Percentiles rank a stretch among this genome's conserved stretches.
Conservation (phyloP, 495 filamentous ascomycete species). For the Astrocystis sublimbata region DNA sequence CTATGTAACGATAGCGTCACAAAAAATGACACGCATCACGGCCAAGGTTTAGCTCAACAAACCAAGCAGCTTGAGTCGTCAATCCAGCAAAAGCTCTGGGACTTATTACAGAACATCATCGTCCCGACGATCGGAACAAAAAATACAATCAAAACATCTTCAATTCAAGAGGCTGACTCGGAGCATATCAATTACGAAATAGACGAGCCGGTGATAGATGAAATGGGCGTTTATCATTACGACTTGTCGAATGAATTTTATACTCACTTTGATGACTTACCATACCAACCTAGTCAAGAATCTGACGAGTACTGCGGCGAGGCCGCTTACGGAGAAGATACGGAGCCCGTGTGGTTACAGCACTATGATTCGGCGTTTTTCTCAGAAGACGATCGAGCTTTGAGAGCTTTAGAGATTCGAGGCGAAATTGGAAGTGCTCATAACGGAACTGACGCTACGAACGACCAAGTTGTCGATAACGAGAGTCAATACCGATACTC, state of each 20-base stretch:
- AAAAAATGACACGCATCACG: neutral
- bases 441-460: neutral
- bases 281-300: neutral
- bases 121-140: constrained; percentile 19
- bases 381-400: neutral
- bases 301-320: constrained; percentile 5
- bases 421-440: neutral
- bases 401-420: neutral
- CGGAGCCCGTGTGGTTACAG: neutral
- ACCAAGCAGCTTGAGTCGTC: constrained; percentile 1
- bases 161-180: neutral
- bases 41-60: neutral
- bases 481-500: neutral
- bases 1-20: neutral
- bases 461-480: neutral
- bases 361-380: neutral
- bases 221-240: neutral
- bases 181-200: neutral
- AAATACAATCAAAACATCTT: neutral
- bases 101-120: constrained; percentile 22
- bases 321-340: neutral
- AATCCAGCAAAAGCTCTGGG: constrained; percentile 27
- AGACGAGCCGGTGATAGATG: neutral
- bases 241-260: neutral
- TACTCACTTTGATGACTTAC: neutral